phyloP scores from a whole-genome alignment of 129 eudicot species.

The Centaurea solstitialis region DNA sequence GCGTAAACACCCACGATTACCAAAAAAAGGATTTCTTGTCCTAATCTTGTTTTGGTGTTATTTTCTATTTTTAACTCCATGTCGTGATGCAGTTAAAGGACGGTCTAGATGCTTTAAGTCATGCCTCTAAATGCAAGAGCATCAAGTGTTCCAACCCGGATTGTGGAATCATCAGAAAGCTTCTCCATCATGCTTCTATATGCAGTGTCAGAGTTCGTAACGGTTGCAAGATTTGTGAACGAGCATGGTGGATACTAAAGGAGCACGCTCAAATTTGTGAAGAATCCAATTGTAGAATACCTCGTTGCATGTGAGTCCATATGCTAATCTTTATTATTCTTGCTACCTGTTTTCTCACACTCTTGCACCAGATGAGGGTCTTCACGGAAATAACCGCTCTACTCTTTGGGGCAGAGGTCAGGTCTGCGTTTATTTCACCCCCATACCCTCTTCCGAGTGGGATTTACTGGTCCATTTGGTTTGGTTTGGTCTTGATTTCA shows the following conservation, averaged over 20 bases:
- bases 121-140: slow-evolving; percentile 31
- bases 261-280: slow-evolving; percentile 36
- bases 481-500: slow-evolving; percentile 34
- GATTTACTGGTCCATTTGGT: too few relatives aligned
- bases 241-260: slow-evolving; percentile 26
- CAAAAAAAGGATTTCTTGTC: not conserved
- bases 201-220: slow-evolving; percentile 28
- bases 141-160: slow-evolving; percentile 29
- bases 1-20: not conserved
- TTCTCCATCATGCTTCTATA: slow-evolving; percentile 26
- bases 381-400: too few relatives aligned
- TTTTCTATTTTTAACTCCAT: not conserved
- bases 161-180: slow-evolving; percentile 25
- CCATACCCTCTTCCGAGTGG: too few relatives aligned
- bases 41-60: not conserved
- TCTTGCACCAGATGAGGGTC: too few relatives aligned
- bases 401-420: too few relatives aligned
- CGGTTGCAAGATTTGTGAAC: slow-evolving; percentile 29
- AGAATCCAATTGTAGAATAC: slow-evolving; percentile 37
- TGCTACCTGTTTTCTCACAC: too few relatives aligned
- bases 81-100: slow-evolving; percentile 22
- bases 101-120: slow-evolving; percentile 25
- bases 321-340: not conserved
- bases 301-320: slow-evolving; percentile 48
- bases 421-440: too few relatives aligned